Base-by-base conservation (phyloP, 2,329 filamentous ascomycete genomes). In the Aspergillus transmontanensis region DNA sequence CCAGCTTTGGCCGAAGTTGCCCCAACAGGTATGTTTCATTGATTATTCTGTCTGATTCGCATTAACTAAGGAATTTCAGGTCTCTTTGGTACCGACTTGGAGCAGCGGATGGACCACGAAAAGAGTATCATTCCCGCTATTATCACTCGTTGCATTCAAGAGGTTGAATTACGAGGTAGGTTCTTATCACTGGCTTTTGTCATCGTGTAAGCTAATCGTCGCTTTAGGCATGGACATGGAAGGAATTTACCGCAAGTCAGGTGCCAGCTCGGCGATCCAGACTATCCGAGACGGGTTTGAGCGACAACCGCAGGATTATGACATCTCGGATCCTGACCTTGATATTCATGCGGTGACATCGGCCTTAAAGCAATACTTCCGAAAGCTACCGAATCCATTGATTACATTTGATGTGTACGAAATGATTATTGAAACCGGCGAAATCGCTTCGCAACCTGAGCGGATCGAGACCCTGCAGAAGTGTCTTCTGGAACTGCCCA, bases 341-440 rank as follows among this genome's bases (percentile, higher is more conserved):
- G 95, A 99, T 76, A 98, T 99, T 66, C 96, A 96, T 61, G 93
- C 95, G 14, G 93, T 99, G 61, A 98, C 95, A 2, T 97, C 93
- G 74, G 92, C 94, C 23, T 80, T 99, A 72, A 99, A 99, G 82
- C 94, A 98, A 78, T 99, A 98, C 76, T 97, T 99, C 86, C 88
- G 95, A 70, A 95, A 94, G 79, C 84, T 98, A 41, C 95, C 95
- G 0, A 91, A 86, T 9, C 95, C 95, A 3, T 84, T 99, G 36
- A 88, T 99, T 71, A 97, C 94, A 0, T 97, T 90, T 77, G 92
- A 96, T 26, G 89, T 96, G 30, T 99, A 99, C 73, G 94, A 98
- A 70, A 86, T 87, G 45, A 86, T 99, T 57, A 82, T 99, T 56
- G 94, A 97, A 70, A 77, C 79, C 61, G 79, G 77, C 21, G 89